phyloP scores from a whole-genome alignment of 306 rosid species.

The Vigna unguiculata region DNA sequence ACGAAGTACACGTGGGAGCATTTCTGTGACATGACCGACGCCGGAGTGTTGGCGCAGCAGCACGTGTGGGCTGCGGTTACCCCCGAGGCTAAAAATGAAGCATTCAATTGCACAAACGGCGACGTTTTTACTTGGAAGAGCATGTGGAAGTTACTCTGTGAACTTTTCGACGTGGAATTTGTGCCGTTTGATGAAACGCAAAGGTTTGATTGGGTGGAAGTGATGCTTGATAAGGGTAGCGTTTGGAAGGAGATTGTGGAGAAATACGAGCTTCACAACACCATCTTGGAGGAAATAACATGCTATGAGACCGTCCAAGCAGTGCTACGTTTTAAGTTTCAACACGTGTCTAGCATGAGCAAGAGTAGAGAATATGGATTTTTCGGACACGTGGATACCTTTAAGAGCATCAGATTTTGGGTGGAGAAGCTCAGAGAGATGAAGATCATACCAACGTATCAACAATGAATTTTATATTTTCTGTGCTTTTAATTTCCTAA shows the following conservation, averaged over 20 bases:
- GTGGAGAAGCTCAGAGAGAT: constrained; percentile 35
- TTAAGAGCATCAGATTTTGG: constrained; percentile 49
- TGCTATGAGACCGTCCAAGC: neutral
- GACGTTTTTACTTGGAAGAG: constrained; percentile 53
- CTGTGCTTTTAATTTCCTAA: no score
- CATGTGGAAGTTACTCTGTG: constrained; percentile 40
- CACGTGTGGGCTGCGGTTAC: constrained; percentile 60
- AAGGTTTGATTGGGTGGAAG: constrained; percentile 44
- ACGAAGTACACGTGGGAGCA: constrained; percentile 56
- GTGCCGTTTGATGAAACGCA: constrained; percentile 34
- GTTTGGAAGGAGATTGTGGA: constrained; percentile 57
- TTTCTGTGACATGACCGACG: constrained; percentile 54
- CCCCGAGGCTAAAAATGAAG: constrained; percentile 38
- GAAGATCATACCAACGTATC: constrained; percentile 52
- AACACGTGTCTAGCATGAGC: constrained; percentile 56
- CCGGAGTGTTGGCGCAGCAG: constrained; percentile 48
- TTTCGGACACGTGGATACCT: constrained; percentile 34
- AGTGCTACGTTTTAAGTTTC: constrained; percentile 43
- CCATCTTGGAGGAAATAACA: constrained; percentile 49
- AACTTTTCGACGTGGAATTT: constrained; percentile 42
- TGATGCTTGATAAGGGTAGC: constrained; percentile 48
- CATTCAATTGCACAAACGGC: constrained; percentile 53
- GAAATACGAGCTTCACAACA: constrained; percentile 46
- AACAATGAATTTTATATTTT: neutral
- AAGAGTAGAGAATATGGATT: constrained; percentile 55